These are phyloP conservation scores for Penicillium tannophilum DNA, from an alignment of 495 filamentous ascomycete species.

Conservation along the genomic window DNA sequence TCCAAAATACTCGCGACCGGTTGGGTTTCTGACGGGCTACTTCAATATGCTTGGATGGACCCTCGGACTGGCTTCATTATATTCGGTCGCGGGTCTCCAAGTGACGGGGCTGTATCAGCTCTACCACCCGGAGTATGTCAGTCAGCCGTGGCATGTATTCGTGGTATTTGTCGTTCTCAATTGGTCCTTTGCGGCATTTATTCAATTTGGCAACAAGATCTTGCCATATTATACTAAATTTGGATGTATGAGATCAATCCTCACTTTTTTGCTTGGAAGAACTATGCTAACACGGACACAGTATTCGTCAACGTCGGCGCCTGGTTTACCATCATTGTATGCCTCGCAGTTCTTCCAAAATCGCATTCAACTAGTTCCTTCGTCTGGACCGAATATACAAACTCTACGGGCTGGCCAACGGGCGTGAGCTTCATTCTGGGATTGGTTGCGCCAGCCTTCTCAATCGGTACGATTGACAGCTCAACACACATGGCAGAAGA, in stretches of 20 bases:
- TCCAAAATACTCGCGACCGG: conserved; percentile 8
- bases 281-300: background rate
- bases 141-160: conserved; percentile 13
- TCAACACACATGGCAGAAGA: conserved; percentile 65
- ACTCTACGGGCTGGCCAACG: conserved; percentile 59
- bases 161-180: conserved; percentile 14
- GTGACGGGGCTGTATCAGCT: conserved; percentile 14
- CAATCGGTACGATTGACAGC: conserved; percentile 56
- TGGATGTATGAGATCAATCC: conserved; percentile 4
- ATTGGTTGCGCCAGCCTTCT: conserved; percentile 66
- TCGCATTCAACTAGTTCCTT: conserved; percentile 13
- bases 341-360: conserved; percentile 8
- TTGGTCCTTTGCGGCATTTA: conserved; percentile 12
- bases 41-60: conserved; percentile 15
- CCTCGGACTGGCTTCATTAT: conserved; percentile 13
- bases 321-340: conserved; percentile 14
- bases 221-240: conserved; percentile 13
- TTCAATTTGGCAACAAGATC: conserved; percentile 15
- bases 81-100: conserved; percentile 12
- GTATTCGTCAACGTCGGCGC: conserved; percentile 13
- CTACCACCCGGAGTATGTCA: conserved; percentile 8
- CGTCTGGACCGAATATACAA: conserved; percentile 25
- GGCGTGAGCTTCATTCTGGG: conserved; percentile 63
- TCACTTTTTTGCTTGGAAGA: background rate
- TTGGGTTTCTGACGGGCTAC: conserved; percentile 13